phyloP scores from a whole-genome alignment of 768 basidiomycete genomes.

The Kwoniella newhampshirensis region DNA sequence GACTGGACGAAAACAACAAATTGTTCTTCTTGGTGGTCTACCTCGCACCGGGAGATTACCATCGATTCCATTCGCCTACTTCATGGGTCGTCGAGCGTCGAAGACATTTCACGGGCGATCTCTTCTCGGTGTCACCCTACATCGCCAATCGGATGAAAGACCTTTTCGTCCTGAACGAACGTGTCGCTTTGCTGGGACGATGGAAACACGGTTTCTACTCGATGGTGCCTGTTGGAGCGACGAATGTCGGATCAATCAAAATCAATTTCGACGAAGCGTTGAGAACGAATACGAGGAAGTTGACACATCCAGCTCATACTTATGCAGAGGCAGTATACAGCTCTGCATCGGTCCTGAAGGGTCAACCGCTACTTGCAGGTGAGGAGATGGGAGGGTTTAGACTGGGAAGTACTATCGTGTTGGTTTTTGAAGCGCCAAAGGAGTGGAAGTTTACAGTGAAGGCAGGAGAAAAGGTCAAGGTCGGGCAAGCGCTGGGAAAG shows the following conservation, averaged over 20 bases:
- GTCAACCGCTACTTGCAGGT: conserved; percentile 80
- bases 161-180: conserved; percentile 96
- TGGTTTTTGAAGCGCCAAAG: conserved; percentile 91
- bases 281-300: conserved; percentile 78
- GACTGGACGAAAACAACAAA: conserved; percentile 67
- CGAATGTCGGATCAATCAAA: conserved; percentile 94
- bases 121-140: conserved; percentile 94
- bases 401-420: conserved; percentile 89
- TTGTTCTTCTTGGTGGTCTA: conserved; percentile 95
- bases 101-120: conserved; percentile 92
- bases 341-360: conserved; percentile 77
- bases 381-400: conserved; percentile 99
- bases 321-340: conserved; percentile 91
- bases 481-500: conserved; percentile 75
- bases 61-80: conserved; percentile 92
- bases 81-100: conserved; percentile 97
- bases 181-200: conserved; percentile 86
- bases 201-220: conserved; percentile 96
- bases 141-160: conserved; percentile 89
- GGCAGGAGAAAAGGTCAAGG: conserved; percentile 79
- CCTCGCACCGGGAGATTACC: conserved; percentile 97
- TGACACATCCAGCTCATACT: conserved; percentile 69
- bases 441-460: conserved; percentile 74
- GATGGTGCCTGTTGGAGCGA: conserved; percentile 97
- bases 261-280: conserved; percentile 92